phyloP scores from a whole-genome alignment of 768 basidiomycete genomes.

The Suillus cothurnatus region DNA sequence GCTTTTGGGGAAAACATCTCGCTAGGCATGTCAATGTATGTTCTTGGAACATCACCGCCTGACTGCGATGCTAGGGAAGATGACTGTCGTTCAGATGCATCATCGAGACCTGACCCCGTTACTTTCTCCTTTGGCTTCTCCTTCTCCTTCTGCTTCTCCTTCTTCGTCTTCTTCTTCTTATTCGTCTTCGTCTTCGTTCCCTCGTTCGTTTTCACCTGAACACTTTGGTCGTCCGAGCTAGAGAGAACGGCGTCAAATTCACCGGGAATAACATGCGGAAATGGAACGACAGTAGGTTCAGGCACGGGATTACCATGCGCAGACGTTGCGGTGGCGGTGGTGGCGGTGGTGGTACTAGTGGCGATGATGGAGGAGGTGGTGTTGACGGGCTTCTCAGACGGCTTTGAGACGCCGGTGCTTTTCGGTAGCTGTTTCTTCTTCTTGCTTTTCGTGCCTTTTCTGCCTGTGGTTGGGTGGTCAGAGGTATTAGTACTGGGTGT shows the following conservation, averaged over 20 bases:
- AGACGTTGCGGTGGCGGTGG: slow-evolving; percentile 13
- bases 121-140: not conserved
- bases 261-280: slow-evolving; percentile 47
- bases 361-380: not conserved
- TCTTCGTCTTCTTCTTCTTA: slow-evolving; percentile 45
- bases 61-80: slow-evolving; percentile 5
- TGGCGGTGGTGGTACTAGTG: slow-evolving; percentile 14
- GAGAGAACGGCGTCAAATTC: slow-evolving; percentile 37
- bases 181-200: slow-evolving; percentile 36
- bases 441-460: slow-evolving; percentile 32
- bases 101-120: slow-evolving; percentile 7
- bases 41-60: slow-evolving; percentile 21
- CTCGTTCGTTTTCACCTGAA: slow-evolving; percentile 27
- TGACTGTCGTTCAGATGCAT: slow-evolving; percentile 6
- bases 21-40: not conserved
- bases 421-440: slow-evolving; percentile 28
- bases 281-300: slow-evolving; percentile 35
- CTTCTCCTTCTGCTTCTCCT: slow-evolving; percentile 3
- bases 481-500: not conserved
- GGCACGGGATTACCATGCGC: slow-evolving; percentile 18
- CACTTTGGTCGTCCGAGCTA: slow-evolving; percentile 12
- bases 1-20: slow-evolving; percentile 29
- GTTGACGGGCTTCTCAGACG: not conserved
- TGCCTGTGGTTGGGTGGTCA: slow-evolving; percentile 6
- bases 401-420: slow-evolving; percentile 17